phyloP scores from a whole-genome alignment of 306 rosid species.

The Geum urbanum region DNA sequence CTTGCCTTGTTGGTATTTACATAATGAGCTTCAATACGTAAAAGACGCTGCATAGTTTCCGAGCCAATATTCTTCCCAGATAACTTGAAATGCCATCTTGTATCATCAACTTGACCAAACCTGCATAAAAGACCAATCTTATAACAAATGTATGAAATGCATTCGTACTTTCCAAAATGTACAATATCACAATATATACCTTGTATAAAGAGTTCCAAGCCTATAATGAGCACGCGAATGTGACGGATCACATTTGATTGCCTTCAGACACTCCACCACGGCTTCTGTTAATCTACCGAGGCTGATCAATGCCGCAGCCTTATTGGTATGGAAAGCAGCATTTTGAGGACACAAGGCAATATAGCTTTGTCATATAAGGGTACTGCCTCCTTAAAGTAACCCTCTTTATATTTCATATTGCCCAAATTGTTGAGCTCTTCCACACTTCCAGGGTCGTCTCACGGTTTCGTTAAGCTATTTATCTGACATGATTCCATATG shows the following conservation, averaged over 20 bases:
- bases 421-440: background rate
- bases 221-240: background rate
- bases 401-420: background rate
- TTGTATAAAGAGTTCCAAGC: background rate
- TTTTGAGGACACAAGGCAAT: constrained; percentile 14
- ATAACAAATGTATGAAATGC: background rate
- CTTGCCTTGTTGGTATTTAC: constrained; percentile 6
- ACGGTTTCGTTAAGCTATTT: background rate
- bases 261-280: constrained; percentile 8
- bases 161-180: background rate
- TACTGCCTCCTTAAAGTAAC: background rate
- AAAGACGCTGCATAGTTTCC: background rate
- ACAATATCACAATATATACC: background rate
- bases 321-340: constrained; percentile 1
- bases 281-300: constrained; percentile 3
- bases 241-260: constrained; percentile 5
- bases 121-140: background rate
- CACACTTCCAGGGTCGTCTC: background rate
- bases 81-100: constrained; percentile 8
- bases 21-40: background rate
- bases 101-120: constrained; percentile 16
- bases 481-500: too few species aligned
- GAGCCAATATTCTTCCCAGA: background rate
- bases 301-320: constrained; percentile 7
- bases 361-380: background rate